Evolutionary conservation across 2,329 filamentous ascomycete genomes (phyloP), one percentile per base, ranked within the genome.

Genomic region (Verticillium zaregamsianum): DNA sequence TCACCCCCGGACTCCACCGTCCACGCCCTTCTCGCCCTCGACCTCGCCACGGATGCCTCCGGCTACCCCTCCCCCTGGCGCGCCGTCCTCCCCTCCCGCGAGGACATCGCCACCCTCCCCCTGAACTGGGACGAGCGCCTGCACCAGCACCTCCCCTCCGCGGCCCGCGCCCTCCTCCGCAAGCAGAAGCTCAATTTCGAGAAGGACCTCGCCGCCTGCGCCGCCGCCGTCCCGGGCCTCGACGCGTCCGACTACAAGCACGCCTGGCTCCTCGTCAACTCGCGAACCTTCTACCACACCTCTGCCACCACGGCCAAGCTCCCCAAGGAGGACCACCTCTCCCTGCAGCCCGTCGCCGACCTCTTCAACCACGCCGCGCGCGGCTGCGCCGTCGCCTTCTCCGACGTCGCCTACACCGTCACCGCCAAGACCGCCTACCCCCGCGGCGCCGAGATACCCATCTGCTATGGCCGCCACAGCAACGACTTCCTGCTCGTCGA

Each of bases 401-500:
- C 80, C 55, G 64, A 73, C 1, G 71, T 74, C 1, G 80, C 81
- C 6, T 91, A 86, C 74, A 79, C 77, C 28, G 79, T 91, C 56
- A 79, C 74, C 20, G 81, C 86, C 2, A 75, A 80, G 56, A 72
- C 76, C 2, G 69, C 76, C 0, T 87, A 89, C 68, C 71, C 70
- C 1, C 68, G 72, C 2, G 87, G 86, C 9, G 84, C 90, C 23
- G 90, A 93, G 74, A 76, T 93, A 1, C 85, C 82, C 63, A 85
- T 90, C 31, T 86, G 83, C 32, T 93, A 93, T 68, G 90, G 90
- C 3, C 72, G 80, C 1, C 90, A 93, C 70, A 82, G 82, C 32
- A 91, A 91, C 65, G 90, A 93, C 69, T 90, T 90, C 66, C 74
- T 93, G 20, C 80, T 93, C 2, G 82, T 85, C 0, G 90, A 92